Base-by-base conservation (phyloP, 2,329 filamentous ascomycete species). In the Botryotinia calthae region DNA sequence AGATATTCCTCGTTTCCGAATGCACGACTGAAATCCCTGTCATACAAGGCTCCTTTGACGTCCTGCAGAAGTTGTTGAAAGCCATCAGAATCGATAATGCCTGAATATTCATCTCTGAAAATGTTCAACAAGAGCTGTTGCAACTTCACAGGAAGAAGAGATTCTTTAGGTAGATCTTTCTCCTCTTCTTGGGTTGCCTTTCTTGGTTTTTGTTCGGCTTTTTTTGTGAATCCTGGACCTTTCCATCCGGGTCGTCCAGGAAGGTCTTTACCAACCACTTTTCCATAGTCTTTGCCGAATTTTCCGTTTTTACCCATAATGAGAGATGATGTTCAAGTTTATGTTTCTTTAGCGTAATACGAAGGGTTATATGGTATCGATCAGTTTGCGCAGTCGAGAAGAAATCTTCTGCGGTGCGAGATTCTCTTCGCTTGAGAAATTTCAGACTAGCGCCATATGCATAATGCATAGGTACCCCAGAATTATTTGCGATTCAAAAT, bases 21-120 rank as follows among this genome's bases (percentile, higher is more conserved):
- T 0, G 95, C 95, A 25, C 85, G 84, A 20, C 86, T 86, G 82
- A 98, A 98, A 81, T 98, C 93, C 46, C 96, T 89, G 73, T 92
- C 90, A 81, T 91, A 98, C 14, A 99, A 86, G 76, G 95, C 93
- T 12, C 90, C 86, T 82, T 98, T 99, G 75, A 98, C 88, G 70
- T 91, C 88, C 80, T 97, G 95, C 31, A 98, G 86, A 5, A 90
- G 82, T 1, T 85, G 79, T 44, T 86, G 81, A 66, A 90, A 85
- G n/a, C 78, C 76, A 10, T 83, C 81, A 2, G 85, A 85, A 14
- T 81, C 79, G 67, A 90, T 83, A 10, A 86, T 80, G 3, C 82
- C 81, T 20, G 82, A 79, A 77, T 96, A 93, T 0, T 92, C 86
- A 74, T 87, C 83, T 73, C 86, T 86, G 83, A 97, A 97, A 75